Conservation (phyloP, 495 filamentous ascomycete genomes). For the Penicillium silybi region DNA sequence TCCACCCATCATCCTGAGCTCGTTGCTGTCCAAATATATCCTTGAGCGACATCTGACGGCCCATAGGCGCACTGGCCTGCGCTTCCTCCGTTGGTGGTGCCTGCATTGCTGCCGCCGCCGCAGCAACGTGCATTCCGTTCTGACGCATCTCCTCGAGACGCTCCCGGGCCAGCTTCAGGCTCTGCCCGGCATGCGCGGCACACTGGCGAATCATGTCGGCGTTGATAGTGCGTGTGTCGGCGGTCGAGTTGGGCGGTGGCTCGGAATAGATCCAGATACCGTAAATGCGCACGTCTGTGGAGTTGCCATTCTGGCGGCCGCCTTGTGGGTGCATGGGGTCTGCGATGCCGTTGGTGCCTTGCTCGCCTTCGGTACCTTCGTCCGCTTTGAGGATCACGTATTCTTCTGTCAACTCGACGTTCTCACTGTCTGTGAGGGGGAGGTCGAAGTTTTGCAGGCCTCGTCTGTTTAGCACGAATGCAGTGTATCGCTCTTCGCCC, state of each 20-base stretch:
- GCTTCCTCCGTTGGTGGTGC: constrained; percentile 30
- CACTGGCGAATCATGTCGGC: constrained; percentile 53
- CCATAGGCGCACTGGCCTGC: constrained; percentile 44
- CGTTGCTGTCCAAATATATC: constrained; percentile 55
- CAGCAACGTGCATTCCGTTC: constrained; percentile 35
- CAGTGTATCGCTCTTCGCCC: constrained; percentile 51
- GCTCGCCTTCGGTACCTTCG: constrained; percentile 9
- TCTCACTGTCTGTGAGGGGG: constrained; percentile 46
- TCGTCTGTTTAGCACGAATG: constrained; percentile 59
- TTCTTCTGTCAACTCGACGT: constrained; percentile 58
- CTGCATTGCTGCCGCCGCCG: constrained; percentile 26
- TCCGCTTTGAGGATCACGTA: constrained; percentile 56
- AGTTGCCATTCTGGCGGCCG: constrained; percentile 5
- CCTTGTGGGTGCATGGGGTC: constrained; percentile 15
- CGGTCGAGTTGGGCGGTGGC: constrained; percentile 50
- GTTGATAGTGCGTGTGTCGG: constrained; percentile 45
- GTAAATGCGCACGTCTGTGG: constrained; percentile 38
- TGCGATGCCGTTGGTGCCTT: constrained; percentile 15
- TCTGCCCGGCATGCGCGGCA: constrained; percentile 47
- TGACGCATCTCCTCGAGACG: constrained; percentile 38
- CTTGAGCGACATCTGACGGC: constrained; percentile 49
- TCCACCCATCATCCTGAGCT: constrained; percentile 49
- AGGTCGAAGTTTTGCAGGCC: constrained; percentile 57
- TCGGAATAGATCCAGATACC: constrained; percentile 66
- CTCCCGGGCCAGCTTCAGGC: constrained; percentile 40